A percentile compares a stretch with the other conserved stretches of the same genome.
Conservation (phyloP, 2,329 filamentous ascomycete species). For the Aspergillus fumigatus region DNA sequence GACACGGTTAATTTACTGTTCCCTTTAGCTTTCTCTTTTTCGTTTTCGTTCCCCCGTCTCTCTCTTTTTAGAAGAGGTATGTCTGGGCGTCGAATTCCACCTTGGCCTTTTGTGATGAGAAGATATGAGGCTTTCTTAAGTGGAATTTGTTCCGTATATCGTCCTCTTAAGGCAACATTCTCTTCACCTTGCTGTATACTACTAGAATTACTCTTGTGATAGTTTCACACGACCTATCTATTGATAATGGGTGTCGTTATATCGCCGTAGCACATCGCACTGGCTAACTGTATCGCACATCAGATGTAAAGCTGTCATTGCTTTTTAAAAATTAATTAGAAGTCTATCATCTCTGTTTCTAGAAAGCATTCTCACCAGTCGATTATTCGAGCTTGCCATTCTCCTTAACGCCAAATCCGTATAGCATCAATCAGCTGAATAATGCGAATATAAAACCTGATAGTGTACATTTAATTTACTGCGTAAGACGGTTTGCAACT, state of each 20-base stretch:
- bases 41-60: not conserved
- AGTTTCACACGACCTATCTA: not conserved
- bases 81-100: not conserved
- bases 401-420: conserved; percentile 2
- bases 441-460: not conserved
- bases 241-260: too few relatives aligned
- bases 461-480: conserved; percentile 3
- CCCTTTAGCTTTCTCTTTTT: not conserved
- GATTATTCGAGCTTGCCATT: not conserved
- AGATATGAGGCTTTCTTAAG: not conserved
- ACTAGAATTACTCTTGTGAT: not conserved
- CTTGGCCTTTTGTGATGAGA: not conserved
- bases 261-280: not conserved
- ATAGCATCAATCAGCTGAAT: not conserved
- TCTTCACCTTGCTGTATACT: not conserved
- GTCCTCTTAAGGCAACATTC: not conserved
- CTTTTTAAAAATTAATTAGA: not conserved
- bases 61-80: not conserved
- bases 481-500: conserved; percentile 53
- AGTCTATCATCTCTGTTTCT: not conserved
- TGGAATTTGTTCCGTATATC: not conserved
- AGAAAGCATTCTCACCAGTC: not conserved
- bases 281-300: not conserved
- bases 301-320: not conserved
- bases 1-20: conserved; percentile 15